Evolutionary conservation across 371 early-diverging fungal genomes (phyloP).

Genomic region (Dichotomocladium elegans): DNA sequence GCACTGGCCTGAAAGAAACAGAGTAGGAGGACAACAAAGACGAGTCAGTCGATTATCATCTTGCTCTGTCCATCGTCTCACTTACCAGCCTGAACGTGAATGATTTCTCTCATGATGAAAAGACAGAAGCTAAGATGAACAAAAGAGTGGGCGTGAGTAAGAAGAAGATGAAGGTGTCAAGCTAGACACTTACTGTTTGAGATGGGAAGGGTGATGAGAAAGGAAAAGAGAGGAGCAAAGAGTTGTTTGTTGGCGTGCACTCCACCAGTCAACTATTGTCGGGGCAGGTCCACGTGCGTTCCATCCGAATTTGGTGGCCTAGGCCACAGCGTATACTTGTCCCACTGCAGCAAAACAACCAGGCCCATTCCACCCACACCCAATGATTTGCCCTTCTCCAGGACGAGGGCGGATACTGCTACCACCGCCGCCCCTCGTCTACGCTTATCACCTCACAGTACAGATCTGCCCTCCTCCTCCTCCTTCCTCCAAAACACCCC

Average conservation of each 20-base stretch:
- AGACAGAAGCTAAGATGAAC: neutral
- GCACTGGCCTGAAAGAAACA: constrained; percentile 71
- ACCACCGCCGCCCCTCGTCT: too few species aligned
- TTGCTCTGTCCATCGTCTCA: neutral
- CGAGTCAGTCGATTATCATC: neutral
- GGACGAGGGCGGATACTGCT: too few species aligned
- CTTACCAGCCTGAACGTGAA: constrained; percentile 26
- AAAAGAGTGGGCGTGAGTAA: neutral
- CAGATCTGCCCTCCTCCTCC: too few species aligned
- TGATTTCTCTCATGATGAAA: constrained; percentile 27
- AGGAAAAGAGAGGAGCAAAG: constrained; percentile 4
- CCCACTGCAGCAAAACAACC: neutral
- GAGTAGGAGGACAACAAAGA: constrained; percentile 10
- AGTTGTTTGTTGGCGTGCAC: neutral
- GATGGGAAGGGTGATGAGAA: constrained; percentile 1
- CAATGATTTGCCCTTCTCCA: too few species aligned
- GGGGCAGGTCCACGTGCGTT: constrained; percentile 1
- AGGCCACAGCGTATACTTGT: neutral
- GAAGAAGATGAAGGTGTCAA: constrained; percentile 5
- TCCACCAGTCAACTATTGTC: neutral
- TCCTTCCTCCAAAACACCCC: too few species aligned
- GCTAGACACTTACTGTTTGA: neutral
- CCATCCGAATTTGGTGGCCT: constrained; percentile 1
- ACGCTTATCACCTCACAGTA: too few species aligned
- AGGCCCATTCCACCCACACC: too few species aligned